phyloP scores from a whole-genome alignment of 257 asterid genomes.

The Solanum corneliomulleri region DNA sequence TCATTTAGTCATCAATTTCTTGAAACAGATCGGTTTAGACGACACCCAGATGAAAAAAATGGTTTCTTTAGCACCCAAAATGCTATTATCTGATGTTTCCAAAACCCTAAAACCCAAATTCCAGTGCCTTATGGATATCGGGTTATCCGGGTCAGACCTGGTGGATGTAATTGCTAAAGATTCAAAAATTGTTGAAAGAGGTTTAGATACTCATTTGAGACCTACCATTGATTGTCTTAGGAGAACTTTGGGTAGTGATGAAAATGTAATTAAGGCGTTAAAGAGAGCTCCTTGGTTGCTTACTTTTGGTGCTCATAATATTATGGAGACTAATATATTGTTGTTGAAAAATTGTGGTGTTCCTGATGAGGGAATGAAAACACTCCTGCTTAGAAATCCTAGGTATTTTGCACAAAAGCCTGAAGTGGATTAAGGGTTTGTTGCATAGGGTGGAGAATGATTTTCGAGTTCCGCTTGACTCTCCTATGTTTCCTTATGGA shows the following conservation, averaged over 20 bases:
- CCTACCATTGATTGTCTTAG: background rate
- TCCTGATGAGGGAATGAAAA: background rate
- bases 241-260: background rate
- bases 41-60: background rate
- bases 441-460: background rate
- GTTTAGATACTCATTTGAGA: background rate
- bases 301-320: background rate
- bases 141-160: background rate
- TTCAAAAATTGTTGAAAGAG: background rate
- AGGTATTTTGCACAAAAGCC: background rate
- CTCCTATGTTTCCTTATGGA: background rate
- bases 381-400: background rate
- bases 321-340: background rate
- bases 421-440: background rate
- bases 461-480: background rate
- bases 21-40: background rate
- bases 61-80: background rate
- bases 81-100: background rate
- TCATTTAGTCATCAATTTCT: background rate
- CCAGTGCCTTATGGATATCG: background rate
- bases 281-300: background rate
- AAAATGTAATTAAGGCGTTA: background rate
- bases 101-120: conserved; percentile 6
- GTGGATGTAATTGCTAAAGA: background rate
- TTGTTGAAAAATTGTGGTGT: background rate